Base-by-base conservation (phyloP, 345 rosid species). In the Populus alba region DNA sequence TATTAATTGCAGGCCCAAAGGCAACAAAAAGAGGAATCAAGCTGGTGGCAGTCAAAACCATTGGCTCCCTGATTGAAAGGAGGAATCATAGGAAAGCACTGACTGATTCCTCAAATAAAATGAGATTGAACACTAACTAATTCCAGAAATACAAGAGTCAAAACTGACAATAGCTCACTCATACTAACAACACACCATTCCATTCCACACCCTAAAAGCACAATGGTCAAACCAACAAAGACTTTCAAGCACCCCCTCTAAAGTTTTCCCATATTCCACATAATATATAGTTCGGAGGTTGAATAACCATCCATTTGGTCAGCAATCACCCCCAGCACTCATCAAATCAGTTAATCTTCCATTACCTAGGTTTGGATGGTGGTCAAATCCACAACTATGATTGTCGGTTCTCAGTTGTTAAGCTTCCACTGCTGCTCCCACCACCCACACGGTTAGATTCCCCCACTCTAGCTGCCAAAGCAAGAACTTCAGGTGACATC, bases 401-500 rank as follows among this genome's bases (percentile, higher is more conserved):
- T 51, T 78, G 86, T 45, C 87, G 85, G 80, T 79, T 87, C 85
- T 92, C 94, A 15, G 83, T 72, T 61, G 86, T 80, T 88, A 90
- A 76, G 87, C 81, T 85, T 75, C 91, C 87, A 74, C 94, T 84
- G 85, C 91, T 86, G 69, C 82, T 78, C 71, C 92, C 81, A 53
- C 90, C 94, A 22, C 84, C 87, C 4, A 81, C 83, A 8, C 89
- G 92, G 83, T 88, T 92, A 41, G 93, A 88, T 43, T 92, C 96
- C 72, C 98, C 95, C 23, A 88, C 91, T 89, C 93, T 89, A 53
- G 97, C 97, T 4, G 98, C 97, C 86, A 95, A 87, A 31, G 94
- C 97, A 68, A 90, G 90, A 77, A 95, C 91, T 86, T 93, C 99
- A 2, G 97, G 96, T 23, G 95, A 87, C 88, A 87, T 89, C 71